phyloP scores from a whole-genome alignment of 352 stramenopile genomes.

The Halophytophthora polymorphica region DNA sequence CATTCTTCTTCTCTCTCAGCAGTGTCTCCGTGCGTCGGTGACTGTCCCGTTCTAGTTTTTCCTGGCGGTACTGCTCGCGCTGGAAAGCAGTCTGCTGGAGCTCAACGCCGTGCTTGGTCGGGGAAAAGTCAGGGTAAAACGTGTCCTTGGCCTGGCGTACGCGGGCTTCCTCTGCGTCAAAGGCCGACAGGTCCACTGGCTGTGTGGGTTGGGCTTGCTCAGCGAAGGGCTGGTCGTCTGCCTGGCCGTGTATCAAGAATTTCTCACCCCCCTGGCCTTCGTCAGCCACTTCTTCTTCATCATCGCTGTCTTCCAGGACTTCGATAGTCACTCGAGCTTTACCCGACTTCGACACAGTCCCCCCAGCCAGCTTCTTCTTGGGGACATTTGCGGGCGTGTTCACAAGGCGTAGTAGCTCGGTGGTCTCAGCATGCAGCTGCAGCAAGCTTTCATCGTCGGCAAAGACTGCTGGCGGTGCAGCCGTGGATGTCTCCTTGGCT shows the following conservation, averaged over 20 bases:
- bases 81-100: slow-evolving; percentile 35
- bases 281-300: slow-evolving; percentile 8
- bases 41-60: slow-evolving; percentile 25
- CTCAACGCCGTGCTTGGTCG: slow-evolving; percentile 47
- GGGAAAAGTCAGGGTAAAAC: slow-evolving; percentile 54
- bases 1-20: slow-evolving; percentile 20
- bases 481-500: slow-evolving; percentile 7
- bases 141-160: slow-evolving; percentile 53
- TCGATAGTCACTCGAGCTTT: slow-evolving; percentile 66
- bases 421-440: slow-evolving; percentile 62
- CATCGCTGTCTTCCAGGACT: slow-evolving; percentile 52
- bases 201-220: neutral
- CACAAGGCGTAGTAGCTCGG: slow-evolving; percentile 51
- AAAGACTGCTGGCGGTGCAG: slow-evolving; percentile 26
- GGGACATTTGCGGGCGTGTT: slow-evolving; percentile 34
- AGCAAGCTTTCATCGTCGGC: slow-evolving; percentile 43
- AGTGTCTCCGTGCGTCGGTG: slow-evolving; percentile 10
- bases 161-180: slow-evolving; percentile 50
- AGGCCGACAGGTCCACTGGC: slow-evolving; percentile 44
- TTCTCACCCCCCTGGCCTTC: slow-evolving; percentile 1
- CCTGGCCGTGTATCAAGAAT: no score
- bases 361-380: slow-evolving; percentile 18
- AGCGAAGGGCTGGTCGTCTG: neutral
- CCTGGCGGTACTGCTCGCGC: slow-evolving; percentile 38
- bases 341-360: slow-evolving; percentile 3